These are phyloP conservation scores for Boletus chippewaensis DNA, from an alignment of 1,284 basidiomycete species.

Conservation along the genomic window DNA sequence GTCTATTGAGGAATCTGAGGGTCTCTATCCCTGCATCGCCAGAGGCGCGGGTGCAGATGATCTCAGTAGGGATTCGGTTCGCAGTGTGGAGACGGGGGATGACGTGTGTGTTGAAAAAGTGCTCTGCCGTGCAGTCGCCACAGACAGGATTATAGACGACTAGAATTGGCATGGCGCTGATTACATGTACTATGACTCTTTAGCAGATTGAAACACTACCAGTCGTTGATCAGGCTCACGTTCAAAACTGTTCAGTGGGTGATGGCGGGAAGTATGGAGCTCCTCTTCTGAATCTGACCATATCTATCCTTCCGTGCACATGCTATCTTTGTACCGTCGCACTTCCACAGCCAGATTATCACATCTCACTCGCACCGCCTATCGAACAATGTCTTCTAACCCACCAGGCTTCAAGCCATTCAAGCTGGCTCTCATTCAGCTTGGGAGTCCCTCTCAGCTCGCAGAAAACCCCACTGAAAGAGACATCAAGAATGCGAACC, in stretches of 20 bases:
- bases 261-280: neutral
- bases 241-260: neutral
- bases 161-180: conserved; percentile 37
- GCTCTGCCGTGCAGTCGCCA: conserved; percentile 37
- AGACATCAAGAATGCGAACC: conserved; percentile 58
- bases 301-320: conserved; percentile 7
- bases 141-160: conserved; percentile 48
- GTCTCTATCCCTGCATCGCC: conserved; percentile 58
- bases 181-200: neutral
- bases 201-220: neutral
- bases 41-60: conserved; percentile 45
- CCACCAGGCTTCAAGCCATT: conserved; percentile 59
- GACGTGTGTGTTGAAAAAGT: conserved; percentile 54
- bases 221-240: conserved; percentile 6
- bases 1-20: conserved; percentile 35
- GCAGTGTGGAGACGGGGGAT: conserved; percentile 54
- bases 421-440: conserved; percentile 80
- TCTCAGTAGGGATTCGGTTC: conserved; percentile 34
- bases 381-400: conserved; percentile 25
- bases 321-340: conserved; percentile 18
- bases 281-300: neutral
- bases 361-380: neutral
- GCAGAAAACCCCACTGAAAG: conserved; percentile 11
- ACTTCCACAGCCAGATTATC: conserved; percentile 2
- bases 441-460: conserved; percentile 62